phyloP scores from a whole-genome alignment of 1,284 basidiomycete genomes.

The Phlebopus sp. region DNA sequence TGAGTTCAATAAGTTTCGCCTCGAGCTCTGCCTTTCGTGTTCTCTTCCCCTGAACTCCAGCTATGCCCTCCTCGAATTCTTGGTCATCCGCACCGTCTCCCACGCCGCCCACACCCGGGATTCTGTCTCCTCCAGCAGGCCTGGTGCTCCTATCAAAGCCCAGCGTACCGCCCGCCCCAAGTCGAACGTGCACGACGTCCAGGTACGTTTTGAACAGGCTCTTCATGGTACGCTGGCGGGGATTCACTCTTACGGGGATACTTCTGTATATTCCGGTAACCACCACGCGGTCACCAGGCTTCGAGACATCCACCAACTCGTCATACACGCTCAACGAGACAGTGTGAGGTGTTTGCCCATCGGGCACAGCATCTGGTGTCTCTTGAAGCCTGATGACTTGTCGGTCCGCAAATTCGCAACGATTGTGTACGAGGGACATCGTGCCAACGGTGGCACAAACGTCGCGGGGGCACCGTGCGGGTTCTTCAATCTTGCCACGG shows the following conservation, averaged over 20 bases:
- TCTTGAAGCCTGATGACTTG: conserved; percentile 96
- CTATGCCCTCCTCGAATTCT: conserved; percentile 45
- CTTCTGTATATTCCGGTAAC: conserved; percentile 95
- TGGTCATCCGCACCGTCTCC: conserved; percentile 69
- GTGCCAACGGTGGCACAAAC: conserved; percentile 86
- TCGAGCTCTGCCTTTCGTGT: conserved; percentile 58
- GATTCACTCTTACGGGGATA: conserved; percentile 91
- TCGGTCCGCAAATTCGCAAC: conserved; percentile 92
- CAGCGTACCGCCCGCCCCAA: conserved; percentile 71
- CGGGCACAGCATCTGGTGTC: conserved; percentile 95
- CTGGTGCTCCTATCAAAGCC: conserved; percentile 83
- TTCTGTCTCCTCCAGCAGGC: conserved; percentile 61
- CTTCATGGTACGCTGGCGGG: conserved; percentile 88
- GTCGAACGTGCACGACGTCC: conserved; percentile 90
- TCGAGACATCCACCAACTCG: conserved; percentile 92
- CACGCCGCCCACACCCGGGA: conserved; percentile 82
- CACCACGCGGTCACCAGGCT: conserved; percentile 91
- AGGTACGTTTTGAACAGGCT: conserved; percentile 97
- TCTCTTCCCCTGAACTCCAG: conserved; percentile 40
- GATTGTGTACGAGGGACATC: conserved; percentile 95
- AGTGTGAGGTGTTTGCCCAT: conserved; percentile 97
- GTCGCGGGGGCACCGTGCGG: conserved; percentile 87
- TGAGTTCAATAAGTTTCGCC: conserved; percentile 65
- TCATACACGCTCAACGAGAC: conserved; percentile 96
- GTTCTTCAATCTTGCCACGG: conserved; percentile 93